A percentile compares a stretch with the other conserved stretches of the same genome.
phyloP scores from a whole-genome alignment of 306 rosid species.

The Trifolium subterraneum region DNA sequence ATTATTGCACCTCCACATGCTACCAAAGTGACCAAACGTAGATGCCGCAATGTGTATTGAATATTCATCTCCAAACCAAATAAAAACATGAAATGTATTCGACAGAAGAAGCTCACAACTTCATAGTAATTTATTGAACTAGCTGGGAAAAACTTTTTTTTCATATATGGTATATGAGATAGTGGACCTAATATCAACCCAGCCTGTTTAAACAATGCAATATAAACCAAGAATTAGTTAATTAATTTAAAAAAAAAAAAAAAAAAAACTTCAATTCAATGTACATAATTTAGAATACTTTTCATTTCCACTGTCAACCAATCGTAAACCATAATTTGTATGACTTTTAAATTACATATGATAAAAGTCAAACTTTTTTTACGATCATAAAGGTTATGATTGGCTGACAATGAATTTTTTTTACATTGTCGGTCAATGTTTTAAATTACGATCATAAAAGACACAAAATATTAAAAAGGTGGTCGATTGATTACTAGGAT shows the following conservation, averaged over 20 bases:
- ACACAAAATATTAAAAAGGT: neutral
- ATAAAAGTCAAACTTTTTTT: too few relatives aligned
- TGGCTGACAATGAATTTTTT: too few relatives aligned
- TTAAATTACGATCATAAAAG: too few relatives aligned
- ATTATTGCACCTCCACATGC: constrained; percentile 62
- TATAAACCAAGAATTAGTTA: neutral
- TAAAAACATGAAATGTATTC: constrained; percentile 81
- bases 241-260: neutral
- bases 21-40: constrained; percentile 47
- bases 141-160: constrained; percentile 56
- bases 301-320: too few relatives aligned
- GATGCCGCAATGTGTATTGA: constrained; percentile 50
- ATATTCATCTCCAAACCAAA: constrained; percentile 76
- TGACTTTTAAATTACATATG: too few relatives aligned
- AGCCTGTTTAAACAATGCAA: constrained; percentile 58
- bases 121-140: constrained; percentile 81
- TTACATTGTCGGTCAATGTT: too few relatives aligned
- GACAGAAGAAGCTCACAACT: constrained; percentile 80
- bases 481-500: constrained; percentile 55
- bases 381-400: too few relatives aligned
- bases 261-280: neutral
- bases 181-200: constrained; percentile 83
- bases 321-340: too few relatives aligned
- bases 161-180: constrained; percentile 58
- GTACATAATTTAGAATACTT: too few relatives aligned